Evolutionary conservation across 306 rosid genomes (phyloP).

Genomic region (Pachyrhizus erosus): DNA sequence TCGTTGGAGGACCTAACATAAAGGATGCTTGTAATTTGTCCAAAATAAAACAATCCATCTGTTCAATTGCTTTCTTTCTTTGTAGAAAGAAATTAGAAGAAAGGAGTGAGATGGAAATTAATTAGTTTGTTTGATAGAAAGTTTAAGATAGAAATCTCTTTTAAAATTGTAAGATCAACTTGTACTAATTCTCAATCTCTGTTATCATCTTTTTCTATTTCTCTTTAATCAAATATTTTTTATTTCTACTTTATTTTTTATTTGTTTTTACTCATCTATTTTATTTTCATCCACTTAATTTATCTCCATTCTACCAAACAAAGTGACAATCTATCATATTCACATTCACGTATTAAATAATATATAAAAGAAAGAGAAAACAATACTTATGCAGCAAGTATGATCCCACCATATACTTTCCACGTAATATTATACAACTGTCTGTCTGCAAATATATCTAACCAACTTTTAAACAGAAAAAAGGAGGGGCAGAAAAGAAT

Average conservation of each 20-base stretch:
- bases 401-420: slow-evolving; percentile 36
- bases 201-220: too few species aligned
- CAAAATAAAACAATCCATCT: slow-evolving; percentile 4
- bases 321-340: slow-evolving; percentile 15
- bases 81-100: too few species aligned
- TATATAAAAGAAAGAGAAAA: neutral
- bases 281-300: too few species aligned
- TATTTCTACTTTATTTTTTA: too few species aligned
- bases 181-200: too few species aligned
- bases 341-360: slow-evolving; percentile 31
- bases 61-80: slow-evolving; percentile 2
- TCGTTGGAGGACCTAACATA: neutral
- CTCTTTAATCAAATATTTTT: too few species aligned
- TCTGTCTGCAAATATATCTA: slow-evolving; percentile 46
- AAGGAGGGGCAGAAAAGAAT: slow-evolving; percentile 24
- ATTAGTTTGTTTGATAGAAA: too few species aligned
- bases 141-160: too few species aligned
- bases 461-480: slow-evolving; percentile 41
- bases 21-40: neutral
- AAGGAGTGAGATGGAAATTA: too few species aligned
- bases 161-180: too few species aligned
- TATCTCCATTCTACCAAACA: too few species aligned
- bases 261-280: too few species aligned
- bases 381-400: slow-evolving; percentile 19
- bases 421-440: slow-evolving; percentile 59